Conservation (phyloP, 441 rosid species). For the Gossypium davidsonii region DNA sequence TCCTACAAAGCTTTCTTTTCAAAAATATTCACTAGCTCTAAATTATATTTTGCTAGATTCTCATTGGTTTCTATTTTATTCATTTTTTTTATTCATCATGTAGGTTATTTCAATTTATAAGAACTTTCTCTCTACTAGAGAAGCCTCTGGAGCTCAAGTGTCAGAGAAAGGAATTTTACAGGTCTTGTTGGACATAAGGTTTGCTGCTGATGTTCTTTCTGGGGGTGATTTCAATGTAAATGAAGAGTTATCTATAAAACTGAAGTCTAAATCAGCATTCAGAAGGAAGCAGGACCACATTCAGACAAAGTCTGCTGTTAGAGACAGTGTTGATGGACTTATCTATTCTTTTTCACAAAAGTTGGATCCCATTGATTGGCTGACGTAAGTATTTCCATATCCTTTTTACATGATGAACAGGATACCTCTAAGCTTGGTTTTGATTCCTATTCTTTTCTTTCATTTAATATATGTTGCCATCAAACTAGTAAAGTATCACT, state of each 20-base stretch:
- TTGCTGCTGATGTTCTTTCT: conserved; percentile 77
- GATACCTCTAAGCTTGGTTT: conserved; percentile 1
- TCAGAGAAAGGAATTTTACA: conserved; percentile 95
- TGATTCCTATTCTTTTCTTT: not conserved
- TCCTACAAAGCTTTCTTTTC: not conserved
- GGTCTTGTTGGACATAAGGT: conserved; percentile 72
- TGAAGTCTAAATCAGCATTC: conserved; percentile 47
- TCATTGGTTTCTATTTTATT: not conserved
- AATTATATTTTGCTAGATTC: not conserved
- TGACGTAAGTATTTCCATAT: conserved; percentile 57
- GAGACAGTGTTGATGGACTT: conserved; percentile 61
- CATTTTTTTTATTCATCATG: conserved; percentile 18
- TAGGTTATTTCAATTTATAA: conserved; percentile 72
- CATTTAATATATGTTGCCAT: not conserved
- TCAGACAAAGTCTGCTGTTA: conserved; percentile 40
- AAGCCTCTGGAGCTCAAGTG: conserved; percentile 50
- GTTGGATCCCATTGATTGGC: conserved; percentile 99
- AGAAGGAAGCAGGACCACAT: conserved; percentile 66
- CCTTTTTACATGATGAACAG: not conserved
- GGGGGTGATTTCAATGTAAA: conserved; percentile 52
- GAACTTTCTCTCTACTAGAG: conserved; percentile 59
- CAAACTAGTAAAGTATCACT: not conserved
- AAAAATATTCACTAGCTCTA: not conserved
- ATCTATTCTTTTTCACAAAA: conserved; percentile 56
- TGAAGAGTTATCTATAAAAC: conserved; percentile 45